These are phyloP conservation scores for Teratosphaeria zuluensis DNA, from an alignment of 2,329 filamentous ascomycete genomes.

Conservation along the genomic window DNA sequence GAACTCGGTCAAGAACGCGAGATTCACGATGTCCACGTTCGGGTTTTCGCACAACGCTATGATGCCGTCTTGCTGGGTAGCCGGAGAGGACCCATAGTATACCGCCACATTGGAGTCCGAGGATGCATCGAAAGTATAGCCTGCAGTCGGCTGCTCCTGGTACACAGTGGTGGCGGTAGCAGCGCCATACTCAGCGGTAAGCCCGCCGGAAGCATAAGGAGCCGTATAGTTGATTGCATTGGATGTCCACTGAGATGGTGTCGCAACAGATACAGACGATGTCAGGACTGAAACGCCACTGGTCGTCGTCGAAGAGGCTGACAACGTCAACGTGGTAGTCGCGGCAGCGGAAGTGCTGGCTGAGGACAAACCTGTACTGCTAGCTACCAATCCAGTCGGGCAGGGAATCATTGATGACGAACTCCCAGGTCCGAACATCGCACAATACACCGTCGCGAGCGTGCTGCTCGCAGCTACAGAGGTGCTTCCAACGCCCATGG, in stretches of 20 bases:
- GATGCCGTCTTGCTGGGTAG: slow-evolving; percentile 21
- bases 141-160: not conserved
- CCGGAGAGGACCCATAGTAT: slow-evolving; percentile 23
- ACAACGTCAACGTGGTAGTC: not conserved
- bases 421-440: not conserved
- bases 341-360: not conserved
- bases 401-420: not conserved
- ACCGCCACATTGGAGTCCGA: slow-evolving; percentile 21
- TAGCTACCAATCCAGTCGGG: not conserved
- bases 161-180: not conserved
- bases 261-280: not conserved
- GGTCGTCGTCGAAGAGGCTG: not conserved
- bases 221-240: not conserved
- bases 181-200: not conserved
- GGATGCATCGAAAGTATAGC: slow-evolving; percentile 19
- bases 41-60: slow-evolving; percentile 22
- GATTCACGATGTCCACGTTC: slow-evolving; percentile 29
- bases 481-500: not conserved
- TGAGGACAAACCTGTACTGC: not conserved
- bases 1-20: slow-evolving; percentile 26
- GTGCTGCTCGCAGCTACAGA: not conserved
- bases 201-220: not conserved
- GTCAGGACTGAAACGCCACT: not conserved
- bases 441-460: not conserved
- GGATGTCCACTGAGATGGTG: not conserved